A percentile compares a stretch with the other conserved stretches of the same genome.
These are phyloP conservation scores for Trichaptum fuscoviolaceum DNA, from an alignment of 768 basidiomycete genomes.

Conservation along the genomic window DNA sequence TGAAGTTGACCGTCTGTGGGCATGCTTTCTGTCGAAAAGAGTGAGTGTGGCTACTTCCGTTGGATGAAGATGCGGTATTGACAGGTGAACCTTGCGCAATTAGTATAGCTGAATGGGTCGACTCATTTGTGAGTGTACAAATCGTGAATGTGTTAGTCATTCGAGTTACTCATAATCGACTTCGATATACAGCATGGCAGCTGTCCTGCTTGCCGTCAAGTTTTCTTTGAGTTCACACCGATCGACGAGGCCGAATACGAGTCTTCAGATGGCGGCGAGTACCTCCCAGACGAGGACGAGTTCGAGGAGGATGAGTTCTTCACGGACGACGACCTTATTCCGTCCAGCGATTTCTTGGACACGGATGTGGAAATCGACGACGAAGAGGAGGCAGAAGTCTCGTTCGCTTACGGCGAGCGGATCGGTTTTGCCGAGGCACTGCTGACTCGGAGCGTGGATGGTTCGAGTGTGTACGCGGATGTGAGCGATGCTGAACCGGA, in stretches of 20 bases:
- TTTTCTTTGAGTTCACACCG: constrained; percentile 50
- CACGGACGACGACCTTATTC: constrained; percentile 33
- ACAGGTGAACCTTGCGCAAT: neutral
- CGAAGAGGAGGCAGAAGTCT: constrained; percentile 11
- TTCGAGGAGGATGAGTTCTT: constrained; percentile 35
- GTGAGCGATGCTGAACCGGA: neutral
- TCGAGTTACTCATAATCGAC: constrained; percentile 6
- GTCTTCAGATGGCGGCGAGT: constrained; percentile 64
- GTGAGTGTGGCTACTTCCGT: constrained; percentile 31
- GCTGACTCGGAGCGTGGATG: constrained; percentile 5
- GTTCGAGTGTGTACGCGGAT: neutral
- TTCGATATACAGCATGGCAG: constrained; percentile 49
- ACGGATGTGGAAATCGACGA: constrained; percentile 21
- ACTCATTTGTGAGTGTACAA: constrained; percentile 41
- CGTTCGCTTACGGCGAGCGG: constrained; percentile 10
- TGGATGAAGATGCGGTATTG: neutral
- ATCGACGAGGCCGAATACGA: constrained; percentile 54
- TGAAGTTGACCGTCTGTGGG: constrained; percentile 53
- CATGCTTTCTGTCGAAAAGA: constrained; percentile 67
- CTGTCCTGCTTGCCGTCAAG: constrained; percentile 62
- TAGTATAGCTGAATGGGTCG: constrained; percentile 67
- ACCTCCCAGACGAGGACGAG: constrained; percentile 51
- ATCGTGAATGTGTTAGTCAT: neutral
- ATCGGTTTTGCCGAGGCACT: constrained; percentile 17
- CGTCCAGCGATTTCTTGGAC: constrained; percentile 36